Percentiles rank a stretch among this genome's conserved stretches.
phyloP scores from a whole-genome alignment of 805 yeast genomes.

The Yarrowia sp. region DNA sequence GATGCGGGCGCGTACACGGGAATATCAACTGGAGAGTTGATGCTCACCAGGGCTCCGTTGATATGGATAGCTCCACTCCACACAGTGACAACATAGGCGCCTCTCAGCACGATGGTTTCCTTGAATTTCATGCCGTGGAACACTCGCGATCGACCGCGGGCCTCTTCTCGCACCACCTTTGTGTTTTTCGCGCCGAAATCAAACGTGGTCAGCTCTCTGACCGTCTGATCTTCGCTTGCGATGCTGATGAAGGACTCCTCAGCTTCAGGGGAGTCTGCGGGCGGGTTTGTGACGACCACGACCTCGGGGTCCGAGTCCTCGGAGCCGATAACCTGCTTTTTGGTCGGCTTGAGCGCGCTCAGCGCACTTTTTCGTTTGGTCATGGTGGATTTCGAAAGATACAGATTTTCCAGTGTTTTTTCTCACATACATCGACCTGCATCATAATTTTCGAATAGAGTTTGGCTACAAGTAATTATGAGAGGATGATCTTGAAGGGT shows the following conservation, averaged over 20 bases:
- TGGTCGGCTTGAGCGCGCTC: slow-evolving; percentile 12
- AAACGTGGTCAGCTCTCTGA: neutral
- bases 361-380: slow-evolving; percentile 22
- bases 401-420: neutral
- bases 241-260: slow-evolving; percentile 12
- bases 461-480: neutral
- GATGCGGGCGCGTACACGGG: slow-evolving; percentile 14
- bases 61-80: slow-evolving; percentile 18
- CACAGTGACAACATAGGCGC: slow-evolving; percentile 11
- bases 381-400: neutral
- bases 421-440: neutral
- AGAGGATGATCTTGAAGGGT: neutral
- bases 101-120: slow-evolving; percentile 4
- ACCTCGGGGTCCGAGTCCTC: slow-evolving; percentile 6
- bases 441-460: slow-evolving; percentile 7
- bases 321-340: slow-evolving; percentile 12
- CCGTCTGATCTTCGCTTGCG: neutral
- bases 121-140: slow-evolving; percentile 23
- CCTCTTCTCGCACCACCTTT: slow-evolving; percentile 14
- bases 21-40: slow-evolving; percentile 1
- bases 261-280: neutral
- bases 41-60: slow-evolving; percentile 5
- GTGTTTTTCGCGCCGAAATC: neutral
- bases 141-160: neutral
- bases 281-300: neutral